Base-by-base conservation (phyloP, 192 early-diverging fungal species). In the Backusella luteola region DNA sequence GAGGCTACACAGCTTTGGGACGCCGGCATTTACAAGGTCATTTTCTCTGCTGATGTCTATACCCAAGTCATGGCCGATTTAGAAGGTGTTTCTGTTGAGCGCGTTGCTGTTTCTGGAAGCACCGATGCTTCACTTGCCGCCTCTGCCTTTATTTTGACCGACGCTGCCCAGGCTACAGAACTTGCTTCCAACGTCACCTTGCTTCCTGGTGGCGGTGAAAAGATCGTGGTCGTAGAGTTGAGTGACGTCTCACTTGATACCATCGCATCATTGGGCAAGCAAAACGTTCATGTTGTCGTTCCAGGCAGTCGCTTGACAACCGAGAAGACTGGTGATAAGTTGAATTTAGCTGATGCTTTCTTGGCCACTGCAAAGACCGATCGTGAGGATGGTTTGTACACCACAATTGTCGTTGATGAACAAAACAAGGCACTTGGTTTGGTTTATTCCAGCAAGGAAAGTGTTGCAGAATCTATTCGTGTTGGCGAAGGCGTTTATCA, bases 331-430 rank as follows among this genome's bases (percentile, higher is more conserved):
- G 3, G 53, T 26, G 53, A 53, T 14, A 78, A 76, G 14, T 34
- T 91, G 41, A 88, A 90, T 68, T 66, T 92, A 23, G 90, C 87
- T 7, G 83, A 88, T 44, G 87, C 87, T n/a, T 88, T 89, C 39
- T 86, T 84, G 71, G 86, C 89, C 34, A 77, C 80, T 15, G 74
- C 86, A 17, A 88, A 80, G 6, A 90, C 94, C 1, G 98, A 99
- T 78, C 94, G 98, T 36, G 63, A 91, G n/a, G 98, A 98, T 81
- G 95, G 93, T 1, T 86, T 99, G 67, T 91, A 94, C 78, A 87
- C 97, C 2, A 99, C 98, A 6, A 86, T 97, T 23, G 97, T 99
- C 5, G 95, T 95, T 4, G 96, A 98, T 85, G 95, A 97, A 81
- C 90, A 90, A 63, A 85, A 89, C 6, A 90, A 92, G n/a, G 93